Conservation (phyloP, 192 early-diverging fungal species). For the Spizellomyces punctatus region DNA sequence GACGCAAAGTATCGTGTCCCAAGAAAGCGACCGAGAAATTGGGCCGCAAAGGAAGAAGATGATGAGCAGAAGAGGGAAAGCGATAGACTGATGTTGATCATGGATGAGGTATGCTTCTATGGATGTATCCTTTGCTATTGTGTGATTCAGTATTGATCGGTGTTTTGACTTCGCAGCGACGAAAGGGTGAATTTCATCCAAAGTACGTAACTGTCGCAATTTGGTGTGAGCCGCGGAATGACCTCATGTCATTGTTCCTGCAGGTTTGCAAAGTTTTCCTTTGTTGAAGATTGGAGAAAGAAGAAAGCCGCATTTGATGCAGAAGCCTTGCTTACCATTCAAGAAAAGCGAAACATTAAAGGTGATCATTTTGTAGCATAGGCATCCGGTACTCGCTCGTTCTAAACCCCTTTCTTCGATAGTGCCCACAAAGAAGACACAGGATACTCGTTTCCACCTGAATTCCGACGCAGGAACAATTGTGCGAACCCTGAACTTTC, state of each 20-base stretch:
- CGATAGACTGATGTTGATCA: slow-evolving; percentile 38
- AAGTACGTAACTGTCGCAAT: slow-evolving; percentile 1
- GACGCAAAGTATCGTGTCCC: slow-evolving; percentile 25
- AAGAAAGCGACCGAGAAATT: slow-evolving; percentile 35
- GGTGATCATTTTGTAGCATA: background rate
- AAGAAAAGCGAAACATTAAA: slow-evolving; percentile 34
- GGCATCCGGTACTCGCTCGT: too few relatives aligned
- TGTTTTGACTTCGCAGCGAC: background rate
- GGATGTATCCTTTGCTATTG: background rate
- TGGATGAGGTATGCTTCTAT: slow-evolving; percentile 35
- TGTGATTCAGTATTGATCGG: background rate
- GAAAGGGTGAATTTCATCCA: slow-evolving; percentile 24
- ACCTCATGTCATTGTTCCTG: background rate
- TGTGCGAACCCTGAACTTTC: slow-evolving; percentile 15
- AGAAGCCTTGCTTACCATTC: slow-evolving; percentile 27
- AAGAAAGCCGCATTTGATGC: slow-evolving; percentile 31
- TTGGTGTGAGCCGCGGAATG: background rate
- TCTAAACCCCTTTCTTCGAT: background rate
- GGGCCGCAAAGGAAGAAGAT: slow-evolving; percentile 34
- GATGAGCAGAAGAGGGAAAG: slow-evolving; percentile 34
- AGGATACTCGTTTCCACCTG: background rate
- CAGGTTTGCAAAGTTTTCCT: slow-evolving; percentile 27
- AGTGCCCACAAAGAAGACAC: background rate
- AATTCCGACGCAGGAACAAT: background rate
- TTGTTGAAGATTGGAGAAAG: slow-evolving; percentile 42